Evolutionary conservation across 1,284 basidiomycete genomes (phyloP), one percentile per base, ranked within the genome.

Genomic region (Sphagnurus paluster): DNA sequence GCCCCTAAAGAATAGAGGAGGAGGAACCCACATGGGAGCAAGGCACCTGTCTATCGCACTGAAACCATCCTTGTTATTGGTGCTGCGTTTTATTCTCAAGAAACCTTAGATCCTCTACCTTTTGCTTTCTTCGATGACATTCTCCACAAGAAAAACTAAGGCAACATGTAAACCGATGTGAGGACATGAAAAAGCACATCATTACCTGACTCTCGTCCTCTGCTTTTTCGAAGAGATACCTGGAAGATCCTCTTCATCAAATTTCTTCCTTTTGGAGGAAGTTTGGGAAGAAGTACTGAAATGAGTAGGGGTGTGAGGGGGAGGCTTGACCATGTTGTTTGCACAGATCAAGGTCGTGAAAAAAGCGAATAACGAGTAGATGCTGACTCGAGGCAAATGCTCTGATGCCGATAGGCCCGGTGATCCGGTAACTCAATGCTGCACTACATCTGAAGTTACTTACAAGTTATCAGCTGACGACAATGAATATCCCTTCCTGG

Each of bases 51-150:
- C 87, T 80, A 66, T 90, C 84, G 63, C 87, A 90, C 87, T 90
- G 57, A 26, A 52, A 36, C 44, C 40, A 56, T 30, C 30, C 52
- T 47, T 57, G 55, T 44, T 56, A 58, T 49, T 6, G 45, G 46
- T n/a, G n/a, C n/a, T n/a, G n/a, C n/a, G 49, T 37, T 48, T 44
- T 44, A 32, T 45, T 30, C 51, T 43, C 10, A 29, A 45, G 45
- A 42, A 23, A 10, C 4, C 39, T 13, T 4, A 20, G 3, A 11
- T 2, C 17, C 39, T 26, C 42, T 36, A 86, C 87, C 78, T 90
- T 90, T 67, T 90, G 87, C 62, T 90, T 90, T 49, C 87, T 74
- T 21, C 87, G 79, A 70, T 90, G 88, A 54, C 88, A 90, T 69
- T 90, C 87, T 26, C 87, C 87, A 50, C 87, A 90, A n/a, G 87